Evolutionary conservation across 257 asterid species (phyloP), one percentile per base, ranked within the genome.

Genomic region (Fraxinus americana): DNA sequence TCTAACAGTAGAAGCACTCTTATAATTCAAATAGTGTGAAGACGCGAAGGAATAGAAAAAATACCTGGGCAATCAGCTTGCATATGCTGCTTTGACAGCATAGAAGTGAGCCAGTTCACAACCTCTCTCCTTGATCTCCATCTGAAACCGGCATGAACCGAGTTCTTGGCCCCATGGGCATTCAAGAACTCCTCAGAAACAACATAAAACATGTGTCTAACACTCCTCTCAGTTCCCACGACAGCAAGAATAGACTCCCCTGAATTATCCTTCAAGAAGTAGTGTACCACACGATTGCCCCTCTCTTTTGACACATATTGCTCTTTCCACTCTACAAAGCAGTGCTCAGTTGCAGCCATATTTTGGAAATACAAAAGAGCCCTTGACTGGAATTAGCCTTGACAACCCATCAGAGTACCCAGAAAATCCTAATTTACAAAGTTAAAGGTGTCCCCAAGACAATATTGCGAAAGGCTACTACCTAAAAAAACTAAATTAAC

Each of bases 71-170:
- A 85, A 77, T 89, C 96, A 54, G 87, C 91, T 66, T 83, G 91
- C 50, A 85, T 82, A 57, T 88, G 97, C 74, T 89, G 97, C 80
- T 93, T 96, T 1, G 99, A 96, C 79, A 96, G 79, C 97, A 93
- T 92, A 61, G 97, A 93, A 74, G 97, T 93, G 67, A 93, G 96
- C 99, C 98, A 93, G 80, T 96, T 92, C 78, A 96, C 99, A 29
- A 96, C 99, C 87, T 96, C 99, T 85, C 98, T 89, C 88, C 98
- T 90, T 25, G 98, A 96, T 87, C 99, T 93, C 99, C 99, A 96
- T 80, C 97, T 86, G 73, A 90, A 90, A 23, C 98, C 97, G 11
- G 97, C 85, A 76, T 87, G 85, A 61, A 92, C 92, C 1, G 92
- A 89, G 82, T 81, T 88, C 79, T 90, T 93, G 21, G 86, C 87